These are phyloP conservation scores for Trametopsis cervina DNA, from an alignment of 768 basidiomycete species.

Conservation along the genomic window DNA sequence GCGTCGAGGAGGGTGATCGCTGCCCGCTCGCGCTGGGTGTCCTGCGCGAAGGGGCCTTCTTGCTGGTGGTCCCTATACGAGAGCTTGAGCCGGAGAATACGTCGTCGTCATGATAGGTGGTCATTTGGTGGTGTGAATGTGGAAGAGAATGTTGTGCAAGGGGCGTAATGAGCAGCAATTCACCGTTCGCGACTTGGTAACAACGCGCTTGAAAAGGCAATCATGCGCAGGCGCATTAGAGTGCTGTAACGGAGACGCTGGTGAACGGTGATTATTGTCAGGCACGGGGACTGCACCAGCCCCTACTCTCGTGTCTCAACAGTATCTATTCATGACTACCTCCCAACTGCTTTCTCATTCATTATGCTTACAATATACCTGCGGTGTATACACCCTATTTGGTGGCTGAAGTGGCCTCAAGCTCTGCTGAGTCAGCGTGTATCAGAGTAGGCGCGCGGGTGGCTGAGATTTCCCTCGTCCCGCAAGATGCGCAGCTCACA, in stretches of 20 bases:
- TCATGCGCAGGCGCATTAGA: too few relatives aligned
- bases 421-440: too few relatives aligned
- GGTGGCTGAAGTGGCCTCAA: too few relatives aligned
- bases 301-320: neutral
- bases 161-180: conserved; percentile 1
- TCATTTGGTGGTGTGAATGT: conserved; percentile 1
- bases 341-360: too few relatives aligned
- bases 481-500: conserved; percentile 11
- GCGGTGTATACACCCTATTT: too few relatives aligned
- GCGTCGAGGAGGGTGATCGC: conserved; percentile 46
- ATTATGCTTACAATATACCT: too few relatives aligned
- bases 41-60: conserved; percentile 21
- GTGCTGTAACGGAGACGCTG: too few relatives aligned
- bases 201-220: neutral
- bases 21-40: conserved; percentile 28
- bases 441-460: too few relatives aligned
- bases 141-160: conserved; percentile 2
- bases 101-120: conserved; percentile 15
- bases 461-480: too few relatives aligned
- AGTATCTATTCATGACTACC: conserved; percentile 3
- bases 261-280: neutral
- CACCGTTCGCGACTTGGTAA: neutral
- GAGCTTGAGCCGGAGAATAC: conserved; percentile 23
- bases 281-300: neutral
- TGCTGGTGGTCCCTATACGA: too few relatives aligned